Evolutionary conservation across 176 grass and related monocot species (phyloP), one percentile per base, ranked within the genome.

Genomic region (Carex parvula): DNA sequence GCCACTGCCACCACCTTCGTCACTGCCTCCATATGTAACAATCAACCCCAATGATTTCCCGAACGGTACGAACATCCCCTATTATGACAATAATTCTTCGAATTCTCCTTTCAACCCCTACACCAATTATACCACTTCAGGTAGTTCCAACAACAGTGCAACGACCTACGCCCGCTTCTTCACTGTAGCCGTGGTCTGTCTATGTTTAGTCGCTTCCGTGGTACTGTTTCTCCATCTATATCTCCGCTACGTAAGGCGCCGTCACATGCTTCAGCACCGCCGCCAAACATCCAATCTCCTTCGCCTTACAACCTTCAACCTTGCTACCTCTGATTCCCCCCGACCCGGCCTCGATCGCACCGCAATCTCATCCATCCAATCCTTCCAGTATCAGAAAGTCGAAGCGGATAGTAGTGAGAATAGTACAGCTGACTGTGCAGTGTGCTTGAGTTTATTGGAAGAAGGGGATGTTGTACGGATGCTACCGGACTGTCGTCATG

Each of bases 171-270:
- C 61, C 29, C 70, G 71, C 41, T 80, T 86, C 44, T 79, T 80
- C 44, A 21, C 64, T 29, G 12, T 69, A 35, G 55, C 84, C 12
- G 53, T 86, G 37, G 16, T 81, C 17, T 78, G 70, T 79, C 75
- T 86, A 1, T 22, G 21, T 58, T 21, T 86, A 8, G 84, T 86
- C 2, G 26, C 76, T 37, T 58, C 84, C 59, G 17, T 86, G 2
- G 59, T 86, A 8, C 1, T 86, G 61, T 64, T 86, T 68, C 84
- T 86, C 24, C 84, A 86, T 16, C 1, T 86, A 6, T 86, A 86
- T 29, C 60, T 86, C 46, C 84, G 84, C 3, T 79, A 79, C 17
- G 13, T 67, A 21, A 44, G 57, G 52, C 37, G 61, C 15, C 84
- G 48, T 4, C 18, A 57, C 26, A 16, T 58, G 42, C 12, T 5